Percentiles rank a stretch among this genome's conserved stretches.
Evolutionary conservation across 345 rosid genomes (phyloP).

Genomic region (Turnera subulata): DNA sequence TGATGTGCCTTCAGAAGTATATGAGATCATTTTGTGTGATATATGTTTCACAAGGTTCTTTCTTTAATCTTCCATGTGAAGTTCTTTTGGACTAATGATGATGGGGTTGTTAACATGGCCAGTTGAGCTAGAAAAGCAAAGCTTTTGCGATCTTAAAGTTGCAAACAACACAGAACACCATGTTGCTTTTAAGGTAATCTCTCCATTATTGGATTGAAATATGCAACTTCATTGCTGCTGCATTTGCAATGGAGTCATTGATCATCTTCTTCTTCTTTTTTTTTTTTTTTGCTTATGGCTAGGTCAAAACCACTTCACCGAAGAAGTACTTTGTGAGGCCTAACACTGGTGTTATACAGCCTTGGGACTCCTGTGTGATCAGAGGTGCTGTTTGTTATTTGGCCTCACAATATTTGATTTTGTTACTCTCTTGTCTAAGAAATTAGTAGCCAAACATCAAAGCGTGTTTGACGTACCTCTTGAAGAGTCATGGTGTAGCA

Average conservation of each 20-base stretch:
- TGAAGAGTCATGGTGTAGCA: not conserved
- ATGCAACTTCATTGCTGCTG: not conserved
- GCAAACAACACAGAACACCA: conserved; percentile 70
- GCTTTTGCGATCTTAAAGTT: conserved; percentile 66
- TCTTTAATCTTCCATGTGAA: not conserved
- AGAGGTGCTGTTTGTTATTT: conserved; percentile 46
- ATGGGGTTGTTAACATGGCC: conserved; percentile 18
- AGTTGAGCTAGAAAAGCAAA: conserved; percentile 73
- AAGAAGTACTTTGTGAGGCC: conserved; percentile 98
- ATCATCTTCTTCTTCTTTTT: not conserved
- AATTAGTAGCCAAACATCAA: not conserved
- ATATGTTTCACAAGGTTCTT: not conserved
- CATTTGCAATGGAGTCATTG: not conserved
- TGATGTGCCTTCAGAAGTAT: too few relatives aligned
- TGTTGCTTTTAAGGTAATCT: conserved; percentile 72
- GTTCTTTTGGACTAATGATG: conserved; percentile 17
- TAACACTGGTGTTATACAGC: conserved; percentile 75
- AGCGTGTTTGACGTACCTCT: not conserved
- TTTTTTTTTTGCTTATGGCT: conserved; percentile 9
- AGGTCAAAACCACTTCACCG: conserved; percentile 98
- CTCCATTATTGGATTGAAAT: not conserved
- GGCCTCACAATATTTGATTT: conserved; percentile 1
- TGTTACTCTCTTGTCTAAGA: not conserved
- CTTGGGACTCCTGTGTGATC: conserved; percentile 68
- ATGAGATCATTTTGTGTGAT: not conserved